Percentiles rank a stretch among this genome's conserved stretches.
These are phyloP conservation scores for Colletotrichum scovillei DNA, from an alignment of 2,329 filamentous ascomycete genomes.

Conservation along the genomic window DNA sequence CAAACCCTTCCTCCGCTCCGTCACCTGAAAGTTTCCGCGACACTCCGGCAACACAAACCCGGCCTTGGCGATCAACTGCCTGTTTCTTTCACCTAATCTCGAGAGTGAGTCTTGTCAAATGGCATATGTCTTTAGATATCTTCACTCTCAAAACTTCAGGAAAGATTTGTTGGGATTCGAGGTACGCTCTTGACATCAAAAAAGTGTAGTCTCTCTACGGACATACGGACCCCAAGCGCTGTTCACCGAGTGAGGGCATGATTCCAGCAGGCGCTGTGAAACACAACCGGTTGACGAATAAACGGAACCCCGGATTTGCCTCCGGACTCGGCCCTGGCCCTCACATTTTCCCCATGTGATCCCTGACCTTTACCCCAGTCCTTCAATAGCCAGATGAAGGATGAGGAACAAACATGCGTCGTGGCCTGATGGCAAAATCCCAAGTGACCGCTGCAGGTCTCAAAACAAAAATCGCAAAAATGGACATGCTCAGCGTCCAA, in stretches of 20 bases:
- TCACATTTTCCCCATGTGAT: background rate
- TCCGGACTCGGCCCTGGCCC: background rate
- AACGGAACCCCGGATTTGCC: background rate
- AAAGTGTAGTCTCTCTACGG: conserved; percentile 15
- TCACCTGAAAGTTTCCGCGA: background rate
- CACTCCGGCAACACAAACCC: background rate
- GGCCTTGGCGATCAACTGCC: conserved; percentile 6
- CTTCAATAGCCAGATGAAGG: conserved; percentile 5
- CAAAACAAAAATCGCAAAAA: background rate
- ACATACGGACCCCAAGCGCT: conserved; percentile 1
- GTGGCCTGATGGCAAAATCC: background rate
- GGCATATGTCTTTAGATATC: background rate
- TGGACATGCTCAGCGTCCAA: conserved; percentile 10
- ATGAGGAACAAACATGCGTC: background rate
- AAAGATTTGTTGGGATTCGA: background rate
- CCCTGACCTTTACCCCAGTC: background rate
- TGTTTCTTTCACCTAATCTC: background rate
- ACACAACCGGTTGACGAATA: background rate
- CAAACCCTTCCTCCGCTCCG: background rate
- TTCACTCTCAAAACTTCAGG: rapidly evolving
- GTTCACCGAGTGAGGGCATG: background rate
- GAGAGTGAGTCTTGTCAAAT: background rate
- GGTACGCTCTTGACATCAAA: background rate
- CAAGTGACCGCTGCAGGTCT: background rate
- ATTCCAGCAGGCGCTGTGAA: background rate